phyloP scores from a whole-genome alignment of 2,329 filamentous ascomycete genomes.

The Ceratocystis variospora region DNA sequence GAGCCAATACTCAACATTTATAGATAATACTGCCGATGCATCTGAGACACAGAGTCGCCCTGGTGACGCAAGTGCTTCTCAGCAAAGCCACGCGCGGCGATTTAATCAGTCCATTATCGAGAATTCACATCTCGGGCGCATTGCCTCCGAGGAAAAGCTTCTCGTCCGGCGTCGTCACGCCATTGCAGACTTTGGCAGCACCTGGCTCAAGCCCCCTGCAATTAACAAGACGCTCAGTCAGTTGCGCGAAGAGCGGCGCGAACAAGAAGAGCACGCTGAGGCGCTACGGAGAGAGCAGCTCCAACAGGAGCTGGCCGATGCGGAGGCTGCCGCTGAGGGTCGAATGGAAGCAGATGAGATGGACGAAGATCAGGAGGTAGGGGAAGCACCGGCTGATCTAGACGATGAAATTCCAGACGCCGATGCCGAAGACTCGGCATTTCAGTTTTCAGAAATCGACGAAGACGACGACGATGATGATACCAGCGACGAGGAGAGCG shows the following conservation, averaged over 20 bases:
- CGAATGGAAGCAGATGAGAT: slow-evolving; percentile 37
- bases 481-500: not conserved
- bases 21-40: slow-evolving; percentile 25
- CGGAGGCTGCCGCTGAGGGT: slow-evolving; percentile 34
- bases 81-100: slow-evolving; percentile 24
- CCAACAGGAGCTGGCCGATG: slow-evolving; percentile 60
- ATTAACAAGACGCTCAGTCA: slow-evolving; percentile 81
- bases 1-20: slow-evolving; percentile 26
- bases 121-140: slow-evolving; percentile 50
- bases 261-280: slow-evolving; percentile 74
- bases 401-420: slow-evolving; percentile 64
- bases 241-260: slow-evolving; percentile 74
- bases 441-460: slow-evolving; percentile 27
- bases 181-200: slow-evolving; percentile 73
- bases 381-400: slow-evolving; percentile 40
- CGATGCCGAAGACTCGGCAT: slow-evolving; percentile 34
- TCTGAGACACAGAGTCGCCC: slow-evolving; percentile 25
- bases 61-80: slow-evolving; percentile 20
- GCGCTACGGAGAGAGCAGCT: slow-evolving; percentile 56
- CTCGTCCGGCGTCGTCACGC: slow-evolving; percentile 65
- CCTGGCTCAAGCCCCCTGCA: slow-evolving; percentile 83
- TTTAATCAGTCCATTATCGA: slow-evolving; percentile 35
- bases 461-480: slow-evolving; percentile 31
- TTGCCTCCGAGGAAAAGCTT: slow-evolving; percentile 63
- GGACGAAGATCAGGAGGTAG: slow-evolving; percentile 43